Conservation (phyloP, 345 rosid genomes). For the Murraya koenigii region DNA sequence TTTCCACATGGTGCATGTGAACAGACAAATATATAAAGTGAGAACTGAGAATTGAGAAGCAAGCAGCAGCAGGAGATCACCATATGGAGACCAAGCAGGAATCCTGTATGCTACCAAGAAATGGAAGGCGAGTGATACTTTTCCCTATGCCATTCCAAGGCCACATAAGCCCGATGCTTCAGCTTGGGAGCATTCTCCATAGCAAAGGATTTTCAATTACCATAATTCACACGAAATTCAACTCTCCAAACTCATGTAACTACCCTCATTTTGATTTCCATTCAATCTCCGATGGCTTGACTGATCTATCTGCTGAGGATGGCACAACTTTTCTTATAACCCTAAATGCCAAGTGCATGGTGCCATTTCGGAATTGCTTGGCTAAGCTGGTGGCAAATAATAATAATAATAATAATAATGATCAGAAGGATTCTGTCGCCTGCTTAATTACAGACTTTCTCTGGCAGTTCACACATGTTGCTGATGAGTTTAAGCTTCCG, state of each 20-base stretch:
- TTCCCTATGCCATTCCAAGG: constrained; percentile 57
- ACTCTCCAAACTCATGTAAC: constrained; percentile 17
- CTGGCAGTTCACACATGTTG: constrained; percentile 32
- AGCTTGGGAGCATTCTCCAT: constrained; percentile 51
- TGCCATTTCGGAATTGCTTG: constrained; percentile 35
- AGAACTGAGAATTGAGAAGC: not conserved
- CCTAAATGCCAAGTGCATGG: constrained; percentile 28
- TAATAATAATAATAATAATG: no score
- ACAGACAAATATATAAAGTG: not conserved
- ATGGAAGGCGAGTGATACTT: constrained; percentile 32
- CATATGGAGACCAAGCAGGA: constrained; percentile 4
- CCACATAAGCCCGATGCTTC: constrained; percentile 58
- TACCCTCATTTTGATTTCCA: constrained; percentile 46
- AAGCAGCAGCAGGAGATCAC: not conserved
- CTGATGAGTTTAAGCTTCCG: constrained; percentile 34
- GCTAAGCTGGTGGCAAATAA: constrained; percentile 21
- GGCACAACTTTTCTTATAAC: constrained; percentile 10
- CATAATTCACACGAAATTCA: not conserved
- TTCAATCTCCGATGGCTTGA: constrained; percentile 29
- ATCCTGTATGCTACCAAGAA: constrained; percentile 18
- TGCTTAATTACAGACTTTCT: constrained; percentile 50
- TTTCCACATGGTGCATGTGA: not conserved
- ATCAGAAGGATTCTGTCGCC: constrained; percentile 20
- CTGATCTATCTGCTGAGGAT: constrained; percentile 7
- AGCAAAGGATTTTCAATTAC: not conserved